Conservation (phyloP, 495 filamentous ascomycete genomes). For the Xylaria castorea region DNA sequence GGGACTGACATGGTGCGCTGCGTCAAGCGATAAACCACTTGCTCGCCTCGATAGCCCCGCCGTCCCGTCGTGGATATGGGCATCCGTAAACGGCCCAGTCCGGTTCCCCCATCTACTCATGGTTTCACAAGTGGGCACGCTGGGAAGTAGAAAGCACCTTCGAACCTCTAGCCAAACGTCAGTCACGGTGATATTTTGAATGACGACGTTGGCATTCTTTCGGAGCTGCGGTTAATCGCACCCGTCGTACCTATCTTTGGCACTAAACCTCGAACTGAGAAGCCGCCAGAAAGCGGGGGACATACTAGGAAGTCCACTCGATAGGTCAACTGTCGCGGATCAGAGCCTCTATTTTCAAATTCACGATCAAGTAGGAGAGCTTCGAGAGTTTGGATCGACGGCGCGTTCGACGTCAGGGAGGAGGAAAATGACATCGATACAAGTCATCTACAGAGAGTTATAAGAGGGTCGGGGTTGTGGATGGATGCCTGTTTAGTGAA, state of each 20-base stretch:
- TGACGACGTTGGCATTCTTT: slow-evolving; percentile 15
- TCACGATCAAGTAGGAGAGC: background rate
- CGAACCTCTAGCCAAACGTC: slow-evolving; percentile 31
- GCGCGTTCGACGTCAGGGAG: slow-evolving; percentile 29
- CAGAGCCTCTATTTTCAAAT: slow-evolving; percentile 18
- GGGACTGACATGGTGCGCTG: slow-evolving; percentile 37
- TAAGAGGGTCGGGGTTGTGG: slow-evolving; percentile 34
- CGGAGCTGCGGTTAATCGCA: slow-evolving; percentile 23
- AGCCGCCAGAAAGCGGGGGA: slow-evolving; percentile 16
- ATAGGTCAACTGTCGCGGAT: slow-evolving; percentile 27
- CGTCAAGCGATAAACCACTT: slow-evolving; percentile 22
- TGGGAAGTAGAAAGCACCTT: slow-evolving; percentile 27
- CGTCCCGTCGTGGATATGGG: slow-evolving; percentile 51
- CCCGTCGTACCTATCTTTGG: slow-evolving; percentile 26
- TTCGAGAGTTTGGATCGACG: slow-evolving; percentile 32
- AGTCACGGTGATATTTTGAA: slow-evolving; percentile 13
- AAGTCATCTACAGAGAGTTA: slow-evolving; percentile 21
- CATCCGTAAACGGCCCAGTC: slow-evolving; percentile 39
- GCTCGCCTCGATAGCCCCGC: slow-evolving; percentile 20
- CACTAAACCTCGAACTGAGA: slow-evolving; percentile 11
- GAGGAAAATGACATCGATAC: background rate
- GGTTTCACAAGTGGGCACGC: slow-evolving; percentile 26
- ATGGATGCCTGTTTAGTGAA: slow-evolving; percentile 32
- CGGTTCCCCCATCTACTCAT: slow-evolving; percentile 34
- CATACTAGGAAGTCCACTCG: slow-evolving; percentile 24